Percentiles rank a stretch among this genome's conserved stretches.
Evolutionary conservation across 1,139 yeast genomes (phyloP).

Genomic region (Torulaspora globosa): DNA sequence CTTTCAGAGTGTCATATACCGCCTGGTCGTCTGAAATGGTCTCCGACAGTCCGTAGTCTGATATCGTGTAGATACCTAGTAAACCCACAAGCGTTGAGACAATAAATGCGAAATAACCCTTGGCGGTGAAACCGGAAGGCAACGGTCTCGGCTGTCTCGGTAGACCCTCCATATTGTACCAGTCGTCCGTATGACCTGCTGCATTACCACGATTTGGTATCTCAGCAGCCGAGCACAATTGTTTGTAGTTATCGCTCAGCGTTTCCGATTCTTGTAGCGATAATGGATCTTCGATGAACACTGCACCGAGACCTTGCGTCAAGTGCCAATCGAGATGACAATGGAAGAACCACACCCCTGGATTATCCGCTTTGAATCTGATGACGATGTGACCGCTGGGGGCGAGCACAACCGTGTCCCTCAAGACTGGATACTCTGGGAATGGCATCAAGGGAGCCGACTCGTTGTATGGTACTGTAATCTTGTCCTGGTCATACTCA

Average conservation of each 20-base stretch:
- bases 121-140: conserved; percentile 64
- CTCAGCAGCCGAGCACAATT: conserved; percentile 45
- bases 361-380: conserved; percentile 72
- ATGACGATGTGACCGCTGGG: conserved; percentile 64
- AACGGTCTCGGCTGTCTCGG: conserved; percentile 51
- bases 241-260: conserved; percentile 44
- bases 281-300: conserved; percentile 69
- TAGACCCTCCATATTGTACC: conserved; percentile 55
- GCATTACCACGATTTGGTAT: conserved; percentile 57
- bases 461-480: conserved; percentile 47
- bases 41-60: conserved; percentile 60
- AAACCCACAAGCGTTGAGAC: conserved; percentile 54
- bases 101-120: conserved; percentile 61
- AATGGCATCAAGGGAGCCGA: conserved; percentile 41
- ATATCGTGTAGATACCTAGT: conserved; percentile 54
- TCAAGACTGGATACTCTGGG: conserved; percentile 56
- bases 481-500: conserved; percentile 43
- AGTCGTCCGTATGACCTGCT: conserved; percentile 52
- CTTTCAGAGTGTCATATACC: conserved; percentile 17
- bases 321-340: conserved; percentile 95
- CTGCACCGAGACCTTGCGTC: conserved; percentile 76
- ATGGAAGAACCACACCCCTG: conserved; percentile 92
- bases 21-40: conserved; percentile 45
- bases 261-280: conserved; percentile 43
- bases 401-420: conserved; percentile 64